Conservation (phyloP, 441 rosid genomes). For the Metrosideros polymorpha region DNA sequence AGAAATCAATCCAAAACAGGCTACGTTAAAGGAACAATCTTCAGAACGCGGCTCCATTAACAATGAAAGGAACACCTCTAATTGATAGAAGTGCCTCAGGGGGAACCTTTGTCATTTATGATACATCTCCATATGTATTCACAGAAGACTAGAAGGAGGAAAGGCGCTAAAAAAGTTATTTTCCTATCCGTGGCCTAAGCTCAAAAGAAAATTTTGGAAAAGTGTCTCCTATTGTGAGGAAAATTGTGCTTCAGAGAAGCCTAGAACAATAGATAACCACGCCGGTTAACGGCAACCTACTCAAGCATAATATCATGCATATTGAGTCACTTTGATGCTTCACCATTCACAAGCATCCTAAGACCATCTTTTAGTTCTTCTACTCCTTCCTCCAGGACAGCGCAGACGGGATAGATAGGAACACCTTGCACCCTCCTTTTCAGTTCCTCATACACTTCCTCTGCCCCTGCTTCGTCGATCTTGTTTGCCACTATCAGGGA, state of each 20-base stretch:
- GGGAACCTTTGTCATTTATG: background rate
- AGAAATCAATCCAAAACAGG: background rate
- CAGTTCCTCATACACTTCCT: slow-evolving; percentile 48
- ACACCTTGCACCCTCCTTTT: slow-evolving; percentile 50
- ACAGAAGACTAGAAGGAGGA: background rate
- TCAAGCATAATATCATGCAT: slow-evolving; percentile 37
- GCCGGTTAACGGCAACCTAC: background rate
- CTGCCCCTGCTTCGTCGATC: slow-evolving; percentile 69
- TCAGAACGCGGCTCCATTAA: background rate
- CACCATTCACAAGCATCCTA: slow-evolving; percentile 38
- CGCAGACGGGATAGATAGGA: slow-evolving; percentile 56
- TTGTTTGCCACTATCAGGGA: slow-evolving; percentile 76
- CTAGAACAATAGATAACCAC: background rate
- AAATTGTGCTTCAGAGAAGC: background rate
- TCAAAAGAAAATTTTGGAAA: background rate
- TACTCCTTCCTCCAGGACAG: slow-evolving; percentile 77
- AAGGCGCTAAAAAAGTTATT: background rate
- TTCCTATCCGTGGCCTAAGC: background rate
- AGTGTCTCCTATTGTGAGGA: background rate
- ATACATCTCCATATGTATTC: background rate
- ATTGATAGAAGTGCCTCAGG: background rate
- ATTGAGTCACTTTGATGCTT: slow-evolving; percentile 21
- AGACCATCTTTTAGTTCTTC: slow-evolving; percentile 68
- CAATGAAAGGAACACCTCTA: background rate
- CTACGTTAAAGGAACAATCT: background rate